phyloP scores from a whole-genome alignment of 306 rosid species.

The Trifolium subterraneum region DNA sequence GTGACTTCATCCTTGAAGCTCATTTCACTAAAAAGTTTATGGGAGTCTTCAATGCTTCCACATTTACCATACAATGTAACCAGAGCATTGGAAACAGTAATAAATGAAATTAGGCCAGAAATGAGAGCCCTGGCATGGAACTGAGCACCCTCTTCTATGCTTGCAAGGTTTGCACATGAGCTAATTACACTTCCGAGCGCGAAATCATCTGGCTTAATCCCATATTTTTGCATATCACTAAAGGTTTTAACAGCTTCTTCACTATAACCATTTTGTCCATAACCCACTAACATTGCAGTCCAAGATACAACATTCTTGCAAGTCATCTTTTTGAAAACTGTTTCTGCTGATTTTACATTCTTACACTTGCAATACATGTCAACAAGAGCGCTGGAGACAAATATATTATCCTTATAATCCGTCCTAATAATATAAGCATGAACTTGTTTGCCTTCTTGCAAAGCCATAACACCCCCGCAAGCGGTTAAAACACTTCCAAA shows the following conservation, averaged over 20 bases:
- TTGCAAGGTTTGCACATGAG: slow-evolving; percentile 91
- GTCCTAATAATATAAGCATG: slow-evolving; percentile 80
- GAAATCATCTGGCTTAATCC: slow-evolving; percentile 80
- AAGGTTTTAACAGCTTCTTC: slow-evolving; percentile 87
- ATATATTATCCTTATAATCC: slow-evolving; percentile 66
- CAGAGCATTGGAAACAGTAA: slow-evolving; percentile 86
- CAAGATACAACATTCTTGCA: slow-evolving; percentile 83
- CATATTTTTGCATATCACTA: slow-evolving; percentile 78
- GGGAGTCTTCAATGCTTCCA: slow-evolving; percentile 76
- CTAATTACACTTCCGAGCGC: slow-evolving; percentile 89
- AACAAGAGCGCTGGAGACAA: slow-evolving; percentile 89
- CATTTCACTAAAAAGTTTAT: slow-evolving; percentile 73
- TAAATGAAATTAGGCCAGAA: slow-evolving; percentile 71
- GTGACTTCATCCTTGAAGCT: slow-evolving; percentile 73
- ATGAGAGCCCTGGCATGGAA: slow-evolving; percentile 79
- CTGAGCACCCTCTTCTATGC: slow-evolving; percentile 96
- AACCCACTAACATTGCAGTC: slow-evolving; percentile 93
- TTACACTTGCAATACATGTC: slow-evolving; percentile 93
- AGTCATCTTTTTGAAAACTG: slow-evolving; percentile 74
- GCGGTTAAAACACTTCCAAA: slow-evolving; percentile 89
- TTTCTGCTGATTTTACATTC: slow-evolving; percentile 68
- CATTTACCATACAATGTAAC: slow-evolving; percentile 87
- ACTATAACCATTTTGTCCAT: slow-evolving; percentile 84
- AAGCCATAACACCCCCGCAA: slow-evolving; percentile 75
- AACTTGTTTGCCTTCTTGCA: slow-evolving; percentile 78